Evolutionary conservation across 1,139 yeast genomes (phyloP).

Genomic region (Yamadazyma blattariae): DNA sequence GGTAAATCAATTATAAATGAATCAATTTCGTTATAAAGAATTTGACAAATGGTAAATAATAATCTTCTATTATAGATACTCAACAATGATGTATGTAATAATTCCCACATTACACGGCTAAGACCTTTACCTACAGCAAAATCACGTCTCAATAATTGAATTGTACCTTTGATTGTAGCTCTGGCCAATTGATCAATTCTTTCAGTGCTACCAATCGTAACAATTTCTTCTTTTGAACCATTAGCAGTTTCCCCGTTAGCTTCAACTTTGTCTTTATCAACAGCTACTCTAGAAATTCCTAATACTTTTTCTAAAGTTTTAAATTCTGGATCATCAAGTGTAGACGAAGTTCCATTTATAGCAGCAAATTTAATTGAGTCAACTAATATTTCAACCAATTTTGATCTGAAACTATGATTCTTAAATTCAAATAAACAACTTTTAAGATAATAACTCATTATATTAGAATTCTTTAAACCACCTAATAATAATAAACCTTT

Average conservation of each 20-base stretch:
- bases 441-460: conserved; percentile 62
- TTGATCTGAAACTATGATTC: conserved; percentile 50
- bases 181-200: conserved; percentile 45
- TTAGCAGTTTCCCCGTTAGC: neutral
- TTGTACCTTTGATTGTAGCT: conserved; percentile 57
- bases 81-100: conserved; percentile 59
- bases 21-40: conserved; percentile 65
- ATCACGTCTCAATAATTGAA: conserved; percentile 64
- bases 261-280: too few species aligned
- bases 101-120: conserved; percentile 61
- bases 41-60: conserved; percentile 62
- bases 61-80: conserved; percentile 60
- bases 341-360: conserved; percentile 53
- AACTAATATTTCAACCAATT: conserved; percentile 47
- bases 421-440: conserved; percentile 52
- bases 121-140: conserved; percentile 65
- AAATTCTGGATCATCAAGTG: conserved; percentile 60
- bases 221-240: conserved; percentile 6
- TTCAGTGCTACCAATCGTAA: conserved; percentile 33
- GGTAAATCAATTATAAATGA: conserved; percentile 59
- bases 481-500: conserved; percentile 70
- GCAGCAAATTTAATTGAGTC: conserved; percentile 68
- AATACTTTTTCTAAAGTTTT: conserved; percentile 30
- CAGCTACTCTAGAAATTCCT: conserved; percentile 20
- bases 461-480: conserved; percentile 62